phyloP scores from a whole-genome alignment of 2,329 filamentous ascomycete species.

The Colletotrichum ledebouriae region DNA sequence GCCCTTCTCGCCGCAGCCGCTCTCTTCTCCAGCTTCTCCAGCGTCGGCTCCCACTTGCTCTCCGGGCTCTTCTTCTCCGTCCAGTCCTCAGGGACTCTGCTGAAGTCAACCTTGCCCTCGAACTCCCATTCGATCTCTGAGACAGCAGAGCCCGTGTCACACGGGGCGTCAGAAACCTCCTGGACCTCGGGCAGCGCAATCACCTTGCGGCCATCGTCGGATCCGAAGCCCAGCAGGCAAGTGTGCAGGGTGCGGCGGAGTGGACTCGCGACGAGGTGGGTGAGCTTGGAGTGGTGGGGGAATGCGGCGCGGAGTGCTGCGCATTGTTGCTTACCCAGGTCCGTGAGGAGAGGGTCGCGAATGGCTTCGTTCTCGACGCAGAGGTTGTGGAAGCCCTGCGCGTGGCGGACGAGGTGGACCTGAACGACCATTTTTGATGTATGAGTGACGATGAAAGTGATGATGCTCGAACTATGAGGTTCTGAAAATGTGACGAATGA shows the following conservation, averaged over 20 bases:
- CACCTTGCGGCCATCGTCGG: slow-evolving; percentile 61
- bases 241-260: slow-evolving; percentile 87
- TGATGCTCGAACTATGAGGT: background rate
- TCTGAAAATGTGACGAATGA: background rate
- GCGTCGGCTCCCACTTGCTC: slow-evolving; percentile 58
- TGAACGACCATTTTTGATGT: slow-evolving; percentile 61
- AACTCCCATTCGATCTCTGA: slow-evolving; percentile 72
- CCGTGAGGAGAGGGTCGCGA: slow-evolving; percentile 83
- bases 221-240: slow-evolving; percentile 76
- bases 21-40: slow-evolving; percentile 69
- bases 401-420: slow-evolving; percentile 79
- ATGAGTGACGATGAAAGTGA: background rate
- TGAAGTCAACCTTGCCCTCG: slow-evolving; percentile 72
- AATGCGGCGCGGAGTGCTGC: slow-evolving; percentile 71
- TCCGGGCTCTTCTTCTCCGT: slow-evolving; percentile 71
- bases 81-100: slow-evolving; percentile 75
- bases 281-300: slow-evolving; percentile 73
- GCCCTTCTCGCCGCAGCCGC: slow-evolving; percentile 72
- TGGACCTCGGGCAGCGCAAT: slow-evolving; percentile 81
- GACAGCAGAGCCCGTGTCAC: slow-evolving; percentile 78
- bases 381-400: slow-evolving; percentile 87
- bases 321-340: slow-evolving; percentile 83
- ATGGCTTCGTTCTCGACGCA: slow-evolving; percentile 76
- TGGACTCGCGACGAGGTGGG: slow-evolving; percentile 82
- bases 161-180: slow-evolving; percentile 80